phyloP scores from a whole-genome alignment of 2,329 filamentous ascomycete species.

The Epichloe sylvatica region DNA sequence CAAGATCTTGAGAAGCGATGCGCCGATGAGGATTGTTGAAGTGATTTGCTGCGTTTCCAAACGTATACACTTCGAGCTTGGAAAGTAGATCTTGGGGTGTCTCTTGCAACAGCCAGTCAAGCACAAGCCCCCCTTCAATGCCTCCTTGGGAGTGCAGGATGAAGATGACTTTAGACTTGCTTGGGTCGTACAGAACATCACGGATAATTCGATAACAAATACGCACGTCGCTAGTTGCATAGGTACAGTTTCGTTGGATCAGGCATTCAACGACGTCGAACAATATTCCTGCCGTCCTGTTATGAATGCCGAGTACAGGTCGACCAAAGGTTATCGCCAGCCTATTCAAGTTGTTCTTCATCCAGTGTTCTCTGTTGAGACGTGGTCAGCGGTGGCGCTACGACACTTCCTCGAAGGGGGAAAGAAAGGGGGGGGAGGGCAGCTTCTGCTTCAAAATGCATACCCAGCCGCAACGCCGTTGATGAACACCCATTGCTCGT shows the following conservation, averaged over 20 bases:
- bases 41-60: slow-evolving; percentile 66
- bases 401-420: no score
- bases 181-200: slow-evolving; percentile 44
- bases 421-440: neutral
- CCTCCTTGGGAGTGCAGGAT: slow-evolving; percentile 67
- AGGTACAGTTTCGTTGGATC: slow-evolving; percentile 60
- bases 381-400: neutral
- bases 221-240: slow-evolving; percentile 54
- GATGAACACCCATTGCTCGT: slow-evolving; percentile 68
- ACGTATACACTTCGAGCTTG: slow-evolving; percentile 66
- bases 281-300: slow-evolving; percentile 57
- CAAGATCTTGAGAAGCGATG: slow-evolving; percentile 27
- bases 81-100: slow-evolving; percentile 48
- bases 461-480: slow-evolving; percentile 57
- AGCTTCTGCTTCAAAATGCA: slow-evolving; percentile 9
- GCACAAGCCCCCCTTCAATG: slow-evolving; percentile 58
- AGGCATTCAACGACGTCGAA: slow-evolving; percentile 69
- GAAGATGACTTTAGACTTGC: slow-evolving; percentile 55
- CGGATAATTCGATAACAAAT: slow-evolving; percentile 50
- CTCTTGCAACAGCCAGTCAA: slow-evolving; percentile 67
- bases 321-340: slow-evolving; percentile 59
- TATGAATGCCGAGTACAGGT: slow-evolving; percentile 60
- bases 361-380: slow-evolving; percentile 41
- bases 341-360: slow-evolving; percentile 56
- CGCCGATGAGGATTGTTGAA: slow-evolving; percentile 62